A percentile compares a stretch with the other conserved stretches of the same genome.
Evolutionary conservation across 2,329 filamentous ascomycete species (phyloP).

Genomic region (Madurella fahalii): DNA sequence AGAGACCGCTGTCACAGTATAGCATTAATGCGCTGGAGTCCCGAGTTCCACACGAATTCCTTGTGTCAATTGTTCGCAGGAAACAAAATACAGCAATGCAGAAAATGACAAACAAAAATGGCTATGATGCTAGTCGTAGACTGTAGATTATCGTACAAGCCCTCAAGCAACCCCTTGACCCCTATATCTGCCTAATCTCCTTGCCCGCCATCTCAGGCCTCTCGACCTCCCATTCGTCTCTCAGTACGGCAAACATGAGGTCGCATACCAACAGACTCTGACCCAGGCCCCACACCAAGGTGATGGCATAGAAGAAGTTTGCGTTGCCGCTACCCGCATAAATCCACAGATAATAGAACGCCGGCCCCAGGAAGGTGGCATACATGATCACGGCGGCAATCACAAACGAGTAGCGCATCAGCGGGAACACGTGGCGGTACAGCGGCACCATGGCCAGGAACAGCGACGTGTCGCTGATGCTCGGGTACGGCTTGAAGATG

Average conservation of each 20-base stretch:
- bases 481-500: slow-evolving; percentile 96
- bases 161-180: background rate
- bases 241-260: slow-evolving; percentile 77
- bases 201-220: slow-evolving; percentile 86
- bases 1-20: no score
- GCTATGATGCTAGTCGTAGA: no score
- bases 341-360: slow-evolving; percentile 97
- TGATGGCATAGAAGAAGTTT: slow-evolving; percentile 99
- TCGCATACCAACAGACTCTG: slow-evolving; percentile 85
- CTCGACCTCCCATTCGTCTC: slow-evolving; percentile 93
- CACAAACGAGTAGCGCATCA: slow-evolving; percentile 92
- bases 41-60: no score
- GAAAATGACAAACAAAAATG: no score
- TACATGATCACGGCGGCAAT: slow-evolving; percentile 80
- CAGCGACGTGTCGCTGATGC: slow-evolving; percentile 81
- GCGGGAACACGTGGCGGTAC: slow-evolving; percentile 85
- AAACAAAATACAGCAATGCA: no score
- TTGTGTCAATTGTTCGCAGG: no score
- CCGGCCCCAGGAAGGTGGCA: slow-evolving; percentile 81
- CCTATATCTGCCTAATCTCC: slow-evolving; percentile 71
- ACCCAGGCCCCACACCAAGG: slow-evolving; percentile 93
- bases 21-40: no score
- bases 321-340: slow-evolving; percentile 97
- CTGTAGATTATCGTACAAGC: background rate
- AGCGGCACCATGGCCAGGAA: slow-evolving; percentile 80